Percentiles rank a stretch among this genome's conserved stretches.
phyloP scores from a whole-genome alignment of 805 yeast genomes.

The Saccharomycopsis sp. region DNA sequence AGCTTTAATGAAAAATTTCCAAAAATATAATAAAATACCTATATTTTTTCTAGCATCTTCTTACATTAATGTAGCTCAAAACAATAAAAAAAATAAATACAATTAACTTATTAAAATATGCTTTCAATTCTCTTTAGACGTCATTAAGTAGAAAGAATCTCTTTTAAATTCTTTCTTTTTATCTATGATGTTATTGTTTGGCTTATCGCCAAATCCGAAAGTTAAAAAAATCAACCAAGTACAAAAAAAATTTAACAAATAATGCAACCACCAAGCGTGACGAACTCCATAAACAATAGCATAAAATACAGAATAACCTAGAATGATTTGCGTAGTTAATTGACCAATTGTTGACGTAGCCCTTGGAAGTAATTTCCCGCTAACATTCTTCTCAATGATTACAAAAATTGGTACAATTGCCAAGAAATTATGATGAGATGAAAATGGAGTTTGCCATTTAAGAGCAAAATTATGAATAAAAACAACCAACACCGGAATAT shows the following conservation, averaged over 20 bases:
- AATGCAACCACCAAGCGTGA: constrained; percentile 81
- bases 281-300: constrained; percentile 68
- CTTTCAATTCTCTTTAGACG: too few relatives aligned
- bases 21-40: neutral
- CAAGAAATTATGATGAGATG: constrained; percentile 77
- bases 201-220: too few relatives aligned
- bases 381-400: constrained; percentile 46
- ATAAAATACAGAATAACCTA: constrained; percentile 52
- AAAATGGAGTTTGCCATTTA: constrained; percentile 77
- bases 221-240: constrained; percentile 38
- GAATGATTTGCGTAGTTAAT: constrained; percentile 25
- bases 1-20: constrained; percentile 22
- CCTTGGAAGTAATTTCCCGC: constrained; percentile 30
- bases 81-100: too few relatives aligned
- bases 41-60: too few relatives aligned
- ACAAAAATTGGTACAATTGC: constrained; percentile 69
- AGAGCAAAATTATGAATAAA: constrained; percentile 74
- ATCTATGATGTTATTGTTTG: too few relatives aligned
- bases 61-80: too few relatives aligned
- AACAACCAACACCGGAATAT: constrained; percentile 70
- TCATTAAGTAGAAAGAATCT: too few relatives aligned
- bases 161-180: too few relatives aligned
- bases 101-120: too few relatives aligned
- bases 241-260: constrained; percentile 59
- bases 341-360: constrained; percentile 8